Conservation (phyloP, 306 rosid genomes). For the Citrullus amarus region DNA sequence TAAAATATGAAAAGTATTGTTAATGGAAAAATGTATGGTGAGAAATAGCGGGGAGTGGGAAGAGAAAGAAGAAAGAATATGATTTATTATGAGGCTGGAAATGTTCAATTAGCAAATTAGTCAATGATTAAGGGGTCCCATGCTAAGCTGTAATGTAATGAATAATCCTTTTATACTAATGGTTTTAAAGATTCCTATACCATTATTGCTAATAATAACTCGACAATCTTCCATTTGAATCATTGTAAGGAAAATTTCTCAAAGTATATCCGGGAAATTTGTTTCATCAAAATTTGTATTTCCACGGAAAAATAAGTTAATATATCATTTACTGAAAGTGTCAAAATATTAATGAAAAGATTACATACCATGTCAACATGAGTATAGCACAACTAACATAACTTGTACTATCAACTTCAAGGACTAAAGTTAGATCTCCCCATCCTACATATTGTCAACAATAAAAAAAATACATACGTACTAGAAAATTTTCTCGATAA, state of each 20-base stretch:
- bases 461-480: too few species aligned
- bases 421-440: too few species aligned
- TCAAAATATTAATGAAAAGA: too few species aligned
- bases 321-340: too few species aligned
- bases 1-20: neutral
- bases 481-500: neutral
- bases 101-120: neutral
- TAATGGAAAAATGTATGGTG: neutral
- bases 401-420: too few species aligned
- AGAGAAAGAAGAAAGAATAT: neutral
- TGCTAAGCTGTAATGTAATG: slow-evolving; percentile 1
- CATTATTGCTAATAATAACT: neutral
- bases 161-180: neutral
- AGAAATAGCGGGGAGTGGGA: neutral
- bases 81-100: slow-evolving; percentile 3
- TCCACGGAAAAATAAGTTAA: too few species aligned
- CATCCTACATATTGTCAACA: too few species aligned
- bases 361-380: neutral
- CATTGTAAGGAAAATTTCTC: neutral
- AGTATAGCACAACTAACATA: neutral
- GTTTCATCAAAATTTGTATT: neutral
- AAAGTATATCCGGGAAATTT: neutral
- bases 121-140: neutral
- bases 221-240: neutral
- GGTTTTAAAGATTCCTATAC: neutral